Percentiles rank a stretch among this genome's conserved stretches.
Conservation (phyloP, 495 filamentous ascomycete species). For the Penicillium atrosanguineum region DNA sequence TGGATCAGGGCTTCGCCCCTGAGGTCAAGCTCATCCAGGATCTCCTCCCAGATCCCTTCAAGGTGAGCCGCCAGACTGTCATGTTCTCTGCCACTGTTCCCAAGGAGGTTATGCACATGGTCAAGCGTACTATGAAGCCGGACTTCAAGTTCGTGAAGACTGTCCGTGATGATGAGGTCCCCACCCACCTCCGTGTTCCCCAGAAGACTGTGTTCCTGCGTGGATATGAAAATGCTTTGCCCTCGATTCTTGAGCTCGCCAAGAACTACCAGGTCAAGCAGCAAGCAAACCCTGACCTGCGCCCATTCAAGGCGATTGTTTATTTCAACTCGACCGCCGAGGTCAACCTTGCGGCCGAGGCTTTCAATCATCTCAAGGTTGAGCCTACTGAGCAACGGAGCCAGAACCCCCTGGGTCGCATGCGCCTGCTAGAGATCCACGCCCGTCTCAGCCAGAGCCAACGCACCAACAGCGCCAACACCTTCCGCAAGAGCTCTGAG, state of each 20-base stretch:
- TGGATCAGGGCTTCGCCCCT: conserved; percentile 84
- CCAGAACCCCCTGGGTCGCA: conserved; percentile 44
- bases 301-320: conserved; percentile 90
- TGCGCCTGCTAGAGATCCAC: conserved; percentile 68
- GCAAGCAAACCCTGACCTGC: conserved; percentile 27
- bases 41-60: conserved; percentile 57
- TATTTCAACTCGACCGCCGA: conserved; percentile 80
- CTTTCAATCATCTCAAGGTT: conserved; percentile 55
- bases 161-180: conserved; percentile 71
- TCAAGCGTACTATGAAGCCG: conserved; percentile 63
- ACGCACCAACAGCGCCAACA: conserved; percentile 64
- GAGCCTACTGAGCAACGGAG: conserved; percentile 19
- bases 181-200: conserved; percentile 79
- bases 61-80: conserved; percentile 78
- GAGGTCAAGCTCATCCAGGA: conserved; percentile 70
- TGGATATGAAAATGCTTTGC: conserved; percentile 74
- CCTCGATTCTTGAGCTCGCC: conserved; percentile 72
- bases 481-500: conserved; percentile 61
- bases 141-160: conserved; percentile 83
- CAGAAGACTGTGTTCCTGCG: conserved; percentile 65
- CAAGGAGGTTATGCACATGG: conserved; percentile 74
- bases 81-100: conserved; percentile 94
- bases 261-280: conserved; percentile 49
- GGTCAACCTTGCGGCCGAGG: conserved; percentile 58
- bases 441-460: conserved; percentile 66